These are phyloP conservation scores for Cytospora mali DNA, from an alignment of 2,329 filamentous ascomycete genomes.

Conservation along the genomic window DNA sequence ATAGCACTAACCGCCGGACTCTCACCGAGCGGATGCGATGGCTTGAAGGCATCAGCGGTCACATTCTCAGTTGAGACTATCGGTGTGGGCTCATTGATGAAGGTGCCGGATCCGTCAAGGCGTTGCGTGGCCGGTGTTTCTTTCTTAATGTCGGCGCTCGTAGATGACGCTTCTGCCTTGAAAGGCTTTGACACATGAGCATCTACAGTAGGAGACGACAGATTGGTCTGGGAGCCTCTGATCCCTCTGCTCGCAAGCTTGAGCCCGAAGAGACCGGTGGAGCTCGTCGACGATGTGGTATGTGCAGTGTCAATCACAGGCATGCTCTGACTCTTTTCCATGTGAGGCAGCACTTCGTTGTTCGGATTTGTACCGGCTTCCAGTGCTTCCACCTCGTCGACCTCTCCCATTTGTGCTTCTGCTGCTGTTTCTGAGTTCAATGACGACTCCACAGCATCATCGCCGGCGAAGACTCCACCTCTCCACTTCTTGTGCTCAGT, in stretches of 20 bases:
- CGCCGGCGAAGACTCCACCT: conserved; percentile 77
- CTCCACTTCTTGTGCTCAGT: conserved; percentile 78
- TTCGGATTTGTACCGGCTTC: conserved; percentile 44
- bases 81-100: conserved; percentile 64
- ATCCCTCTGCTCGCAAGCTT: conserved; percentile 46
- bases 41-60: conserved; percentile 66
- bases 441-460: conserved; percentile 48
- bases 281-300: conserved; percentile 38
- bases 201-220: conserved; percentile 22
- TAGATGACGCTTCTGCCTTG: conserved; percentile 48
- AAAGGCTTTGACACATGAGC: not conserved
- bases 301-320: conserved; percentile 48
- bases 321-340: conserved; percentile 60
- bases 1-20: conserved; percentile 65
- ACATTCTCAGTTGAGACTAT: conserved; percentile 68
- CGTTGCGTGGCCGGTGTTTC: conserved; percentile 38
- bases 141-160: conserved; percentile 51
- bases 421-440: conserved; percentile 42
- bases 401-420: conserved; percentile 49
- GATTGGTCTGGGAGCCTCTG: conserved; percentile 16
- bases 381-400: conserved; percentile 49
- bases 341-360: conserved; percentile 44
- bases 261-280: conserved; percentile 51
- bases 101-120: conserved; percentile 55
- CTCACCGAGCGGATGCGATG: conserved; percentile 58